Evolutionary conservation across 169 alveolate genomes (phyloP), one percentile per base, ranked within the genome.

Genomic region (Plasmodium gaboni): DNA sequence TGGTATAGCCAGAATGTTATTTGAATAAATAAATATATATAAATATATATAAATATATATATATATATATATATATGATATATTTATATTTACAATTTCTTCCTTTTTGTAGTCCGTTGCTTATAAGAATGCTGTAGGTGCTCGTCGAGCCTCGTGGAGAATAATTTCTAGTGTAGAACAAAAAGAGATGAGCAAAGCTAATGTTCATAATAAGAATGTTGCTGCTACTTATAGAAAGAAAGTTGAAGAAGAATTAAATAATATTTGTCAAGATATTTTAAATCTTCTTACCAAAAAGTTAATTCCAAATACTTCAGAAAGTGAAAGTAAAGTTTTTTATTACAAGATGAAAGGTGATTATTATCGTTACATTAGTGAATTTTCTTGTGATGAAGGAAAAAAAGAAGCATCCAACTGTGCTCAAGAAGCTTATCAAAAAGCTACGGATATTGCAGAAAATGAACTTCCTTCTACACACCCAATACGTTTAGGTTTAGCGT

Each of bases 281-380:
- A 71, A 87, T 42, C 95, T 98, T 53, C 95, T 98, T 55, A 97
- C 97, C 89, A 92, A 95, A 74, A 88, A 96, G 74, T 96, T 99
- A 87, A 95, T 98, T 85, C 98, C 97, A 70, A 94, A 97, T 32
- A 96, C 99, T 69, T 91, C 97, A 17, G 95, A 88, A 68, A 93
- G 96, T 67, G 99, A 98, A 94, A 95, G 98, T 76, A 95, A 96
- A 90, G 99, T 98, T 60, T 99, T 98, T 96, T 98, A 98, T 95
- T 95, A 96, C 88, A 99, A 99, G 96, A 98, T 99, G 99, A 98
- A 98, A 96, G 99, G 99, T n/a, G 99, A 99, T 94, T 98, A 98
- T 93, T 98, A 98, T 96, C 97, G 99, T 74, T 98, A 98, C 92
- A 94, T 97, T 72, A 97, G 99, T 48, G 99, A 99, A 95, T 98